Evolutionary conservation across 768 basidiomycete genomes (phyloP), one percentile per base, ranked within the genome.

Genomic region (Kwoniella bestiolae): DNA sequence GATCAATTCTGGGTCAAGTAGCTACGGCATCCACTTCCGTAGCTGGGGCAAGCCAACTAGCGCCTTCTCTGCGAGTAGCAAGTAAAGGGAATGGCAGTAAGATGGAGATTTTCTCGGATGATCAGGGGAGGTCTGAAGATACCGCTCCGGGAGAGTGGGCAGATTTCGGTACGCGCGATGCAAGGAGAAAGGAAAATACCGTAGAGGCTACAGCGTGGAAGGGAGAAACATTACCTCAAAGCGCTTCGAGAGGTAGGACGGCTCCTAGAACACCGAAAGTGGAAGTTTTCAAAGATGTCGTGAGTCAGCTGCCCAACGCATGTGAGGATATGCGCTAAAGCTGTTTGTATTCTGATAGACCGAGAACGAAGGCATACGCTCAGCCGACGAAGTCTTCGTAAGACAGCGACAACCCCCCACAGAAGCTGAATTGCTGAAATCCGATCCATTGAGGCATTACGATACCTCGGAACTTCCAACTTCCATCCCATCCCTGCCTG

Each of bases 231-330:
- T 56, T 84, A 60, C 80, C 81, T 52, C 80, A 82, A 67, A 70
- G 67, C 4, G 70, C 74, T 32, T 69, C 76, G 29, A 66, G 75
- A 69, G 35, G 51, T 55, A 51, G 72, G 32, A 49, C 74, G n/a
- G 77, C 76, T 3, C 79, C 79, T 2, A 68, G 79, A 3, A 81
- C 80, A 3, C 81, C 81, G 26, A 83, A 83, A 66, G 70, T 84
- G 25, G 81, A 83, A 56, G 82, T 85, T 0, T 84, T 83, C 71
- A 77, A 81, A 31, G 84, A 85, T 66, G 73, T 77, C 35, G 84
- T 82, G 60, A 62, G 81, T 74, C 18, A 34, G 23, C 25, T 49
- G 14, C 58, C 12, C 5, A 23, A 25, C 3, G 14, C 8, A 31
- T 5, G 12, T 41, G 12, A 41, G 3, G 12, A 41, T 16, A 41